Conservation (phyloP, 2,329 filamentous ascomycete species). For the Colletotrichum agaves region DNA sequence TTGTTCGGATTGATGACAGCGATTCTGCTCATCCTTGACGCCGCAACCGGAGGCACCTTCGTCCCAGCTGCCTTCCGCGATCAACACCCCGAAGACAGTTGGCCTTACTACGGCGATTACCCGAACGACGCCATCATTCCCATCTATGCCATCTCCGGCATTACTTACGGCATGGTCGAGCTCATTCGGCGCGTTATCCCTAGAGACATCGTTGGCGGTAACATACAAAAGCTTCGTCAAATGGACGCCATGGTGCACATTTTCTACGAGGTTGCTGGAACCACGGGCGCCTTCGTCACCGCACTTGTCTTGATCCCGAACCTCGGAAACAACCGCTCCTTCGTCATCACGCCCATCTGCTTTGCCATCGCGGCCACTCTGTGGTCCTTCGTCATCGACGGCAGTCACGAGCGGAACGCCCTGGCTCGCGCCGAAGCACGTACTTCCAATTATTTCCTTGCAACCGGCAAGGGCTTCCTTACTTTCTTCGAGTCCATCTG, state of each 20-base stretch:
- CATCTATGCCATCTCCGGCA: constrained; percentile 55
- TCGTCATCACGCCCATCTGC: constrained; percentile 61
- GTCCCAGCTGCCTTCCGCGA: constrained; percentile 42
- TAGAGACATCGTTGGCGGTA: constrained; percentile 61
- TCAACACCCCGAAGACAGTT: constrained; percentile 49
- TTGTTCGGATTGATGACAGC: constrained; percentile 59
- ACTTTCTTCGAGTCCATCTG: constrained; percentile 52
- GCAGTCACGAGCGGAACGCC: constrained; percentile 45
- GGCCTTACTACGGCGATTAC: constrained; percentile 59
- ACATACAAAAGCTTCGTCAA: constrained; percentile 59
- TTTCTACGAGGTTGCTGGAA: constrained; percentile 55
- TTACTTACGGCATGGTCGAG: constrained; percentile 61
- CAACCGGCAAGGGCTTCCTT: constrained; percentile 16
- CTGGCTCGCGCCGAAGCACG: constrained; percentile 39
- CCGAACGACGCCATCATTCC: constrained; percentile 61
- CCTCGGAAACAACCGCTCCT: constrained; percentile 62
- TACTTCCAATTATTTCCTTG: constrained; percentile 18
- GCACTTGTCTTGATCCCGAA: constrained; percentile 60
- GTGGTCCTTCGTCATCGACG: constrained; percentile 59
- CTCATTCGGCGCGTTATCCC: constrained; percentile 62
- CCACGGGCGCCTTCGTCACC: constrained; percentile 58
- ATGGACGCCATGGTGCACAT: constrained; percentile 53
- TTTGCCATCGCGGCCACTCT: constrained; percentile 52
- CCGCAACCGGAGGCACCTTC: constrained; percentile 58
- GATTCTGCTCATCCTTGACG: constrained; percentile 59